Conservation (phyloP, 495 filamentous ascomycete genomes). For the Chaetomium fimeti region DNA sequence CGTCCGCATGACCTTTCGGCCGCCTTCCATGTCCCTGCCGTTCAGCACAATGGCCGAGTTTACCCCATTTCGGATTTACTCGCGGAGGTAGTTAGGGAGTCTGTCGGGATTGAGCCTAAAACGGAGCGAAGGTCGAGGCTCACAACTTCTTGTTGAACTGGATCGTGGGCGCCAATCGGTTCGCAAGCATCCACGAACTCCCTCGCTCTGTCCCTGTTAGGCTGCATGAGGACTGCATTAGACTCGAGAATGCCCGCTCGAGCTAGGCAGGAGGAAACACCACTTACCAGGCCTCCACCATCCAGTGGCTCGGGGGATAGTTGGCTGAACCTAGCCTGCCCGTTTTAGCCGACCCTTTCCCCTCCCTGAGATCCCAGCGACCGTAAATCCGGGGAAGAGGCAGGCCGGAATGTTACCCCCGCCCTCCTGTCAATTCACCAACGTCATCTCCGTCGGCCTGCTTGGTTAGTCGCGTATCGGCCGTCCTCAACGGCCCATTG, state of each 20-base stretch:
- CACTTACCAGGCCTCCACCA: too few species aligned
- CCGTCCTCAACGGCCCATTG: background rate
- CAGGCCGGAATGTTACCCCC: background rate
- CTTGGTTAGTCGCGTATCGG: background rate
- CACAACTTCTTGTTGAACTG: too few species aligned
- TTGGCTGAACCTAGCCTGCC: background rate
- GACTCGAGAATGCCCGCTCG: too few species aligned
- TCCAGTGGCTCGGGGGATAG: background rate
- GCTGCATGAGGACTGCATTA: too few species aligned
- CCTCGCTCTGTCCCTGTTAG: too few species aligned
- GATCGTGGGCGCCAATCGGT: too few species aligned
- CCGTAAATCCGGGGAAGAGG: background rate
- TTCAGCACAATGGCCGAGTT: too few species aligned
- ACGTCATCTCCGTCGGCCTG: background rate
- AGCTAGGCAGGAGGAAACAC: too few species aligned
- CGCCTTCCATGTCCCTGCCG: too few species aligned
- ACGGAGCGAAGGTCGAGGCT: background rate
- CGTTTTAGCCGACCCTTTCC: background rate
- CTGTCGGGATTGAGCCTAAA: background rate
- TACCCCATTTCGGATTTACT: too few species aligned
- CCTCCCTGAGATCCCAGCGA: background rate
- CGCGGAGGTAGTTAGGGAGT: background rate
- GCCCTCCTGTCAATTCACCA: background rate
- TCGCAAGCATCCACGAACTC: too few species aligned
- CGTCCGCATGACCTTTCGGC: too few species aligned